Evolutionary conservation across 805 yeast species (phyloP).

Genomic region (Wickerhamiella dianesei): DNA sequence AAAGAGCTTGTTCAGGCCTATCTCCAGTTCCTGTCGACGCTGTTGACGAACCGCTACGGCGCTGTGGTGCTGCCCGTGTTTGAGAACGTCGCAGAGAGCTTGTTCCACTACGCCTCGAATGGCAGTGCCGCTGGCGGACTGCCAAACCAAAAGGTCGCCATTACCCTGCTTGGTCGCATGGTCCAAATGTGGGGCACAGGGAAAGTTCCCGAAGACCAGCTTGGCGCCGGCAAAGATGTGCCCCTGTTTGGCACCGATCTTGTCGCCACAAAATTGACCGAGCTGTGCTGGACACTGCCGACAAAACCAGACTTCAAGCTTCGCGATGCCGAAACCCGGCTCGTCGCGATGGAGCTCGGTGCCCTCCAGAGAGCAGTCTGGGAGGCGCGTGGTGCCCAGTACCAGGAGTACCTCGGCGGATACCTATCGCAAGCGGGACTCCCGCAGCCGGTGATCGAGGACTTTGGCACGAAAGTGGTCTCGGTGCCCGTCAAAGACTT

Average conservation of each 20-base stretch:
- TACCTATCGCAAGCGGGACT: slow-evolving; percentile 17
- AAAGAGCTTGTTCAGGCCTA: slow-evolving; percentile 48
- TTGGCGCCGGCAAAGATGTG: slow-evolving; percentile 38
- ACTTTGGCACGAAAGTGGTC: slow-evolving; percentile 12
- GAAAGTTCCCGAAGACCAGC: slow-evolving; percentile 34
- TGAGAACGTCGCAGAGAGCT: slow-evolving; percentile 45
- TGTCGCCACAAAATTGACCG: slow-evolving; percentile 53
- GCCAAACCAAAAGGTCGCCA: slow-evolving; percentile 50
- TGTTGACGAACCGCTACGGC: slow-evolving; percentile 65
- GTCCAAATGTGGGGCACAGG: slow-evolving; percentile 59
- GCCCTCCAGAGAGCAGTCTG: slow-evolving; percentile 52
- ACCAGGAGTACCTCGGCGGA: slow-evolving; percentile 12
- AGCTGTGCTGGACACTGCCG: slow-evolving; percentile 66
- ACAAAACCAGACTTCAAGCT: slow-evolving; percentile 54
- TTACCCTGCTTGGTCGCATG: slow-evolving; percentile 50
- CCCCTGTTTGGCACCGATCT: slow-evolving; percentile 56
- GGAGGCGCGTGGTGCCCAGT: slow-evolving; percentile 31
- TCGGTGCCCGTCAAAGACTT: slow-evolving; percentile 14
- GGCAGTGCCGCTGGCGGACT: slow-evolving; percentile 37
- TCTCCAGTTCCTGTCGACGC: slow-evolving; percentile 51
- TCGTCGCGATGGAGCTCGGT: slow-evolving; percentile 62
- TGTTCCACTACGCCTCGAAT: slow-evolving; percentile 53
- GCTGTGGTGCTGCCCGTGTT: slow-evolving; percentile 53
- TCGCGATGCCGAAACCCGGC: slow-evolving; percentile 67
- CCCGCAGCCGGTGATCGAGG: slow-evolving; percentile 10